Conservation (phyloP, 2,329 filamentous ascomycete genomes). For the Hypoxylon sp. region DNA sequence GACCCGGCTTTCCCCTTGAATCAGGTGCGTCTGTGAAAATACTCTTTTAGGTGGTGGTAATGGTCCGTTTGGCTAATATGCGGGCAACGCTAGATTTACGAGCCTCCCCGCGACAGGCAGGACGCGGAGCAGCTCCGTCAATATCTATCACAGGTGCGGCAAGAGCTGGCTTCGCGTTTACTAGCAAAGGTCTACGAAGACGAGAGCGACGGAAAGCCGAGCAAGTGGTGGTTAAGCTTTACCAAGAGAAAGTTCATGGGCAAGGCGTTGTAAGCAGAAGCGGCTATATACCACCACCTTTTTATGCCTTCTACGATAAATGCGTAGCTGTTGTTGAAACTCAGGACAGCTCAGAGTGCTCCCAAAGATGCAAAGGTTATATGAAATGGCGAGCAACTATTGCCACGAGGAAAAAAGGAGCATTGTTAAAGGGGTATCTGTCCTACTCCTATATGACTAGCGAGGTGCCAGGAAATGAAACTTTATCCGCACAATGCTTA, state of each 20-base stretch:
- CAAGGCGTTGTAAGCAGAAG: conserved; percentile 73
- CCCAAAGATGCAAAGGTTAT: neutral
- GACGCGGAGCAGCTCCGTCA: conserved; percentile 88
- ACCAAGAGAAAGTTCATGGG: conserved; percentile 99
- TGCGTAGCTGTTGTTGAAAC: conserved; percentile 1
- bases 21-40: conserved; percentile 62
- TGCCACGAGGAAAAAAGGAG: neutral
- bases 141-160: conserved; percentile 91
- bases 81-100: conserved; percentile 80
- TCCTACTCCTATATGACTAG: conserved; percentile 11
- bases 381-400: neutral
- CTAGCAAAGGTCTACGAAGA: conserved; percentile 88
- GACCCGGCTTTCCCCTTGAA: conserved; percentile 94
- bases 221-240: conserved; percentile 98
- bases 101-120: conserved; percentile 84
- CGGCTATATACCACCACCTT: neutral
- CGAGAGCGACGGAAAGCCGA: conserved; percentile 71
- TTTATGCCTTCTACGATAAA: conserved; percentile 5
- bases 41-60: neutral
- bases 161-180: conserved; percentile 85
- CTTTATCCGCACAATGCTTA: conserved; percentile 2
- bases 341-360: neutral
- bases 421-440: conserved; percentile 25
- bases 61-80: neutral
- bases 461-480: conserved; percentile 14